phyloP scores from a whole-genome alignment of 2,329 filamentous ascomycete genomes.

The Coniochaeta sp. region DNA sequence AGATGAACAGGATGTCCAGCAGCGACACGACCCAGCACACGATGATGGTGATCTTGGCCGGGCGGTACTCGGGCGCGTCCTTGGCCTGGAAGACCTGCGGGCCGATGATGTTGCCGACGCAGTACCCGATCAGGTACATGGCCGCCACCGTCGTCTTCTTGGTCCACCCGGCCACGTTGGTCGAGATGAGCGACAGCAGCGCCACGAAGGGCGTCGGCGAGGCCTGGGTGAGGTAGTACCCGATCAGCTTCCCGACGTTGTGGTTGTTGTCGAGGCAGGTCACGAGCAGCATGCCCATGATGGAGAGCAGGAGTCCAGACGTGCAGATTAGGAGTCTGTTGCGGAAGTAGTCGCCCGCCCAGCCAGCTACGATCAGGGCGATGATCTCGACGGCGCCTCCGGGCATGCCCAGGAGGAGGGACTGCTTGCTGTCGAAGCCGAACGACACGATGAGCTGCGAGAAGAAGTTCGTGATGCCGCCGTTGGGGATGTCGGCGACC shows the following conservation, averaged over 20 bases:
- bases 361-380: conserved; percentile 21
- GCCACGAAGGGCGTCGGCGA: conserved; percentile 56
- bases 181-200: conserved; percentile 53
- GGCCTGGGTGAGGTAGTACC: conserved; percentile 58
- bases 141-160: conserved; percentile 53
- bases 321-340: conserved; percentile 50
- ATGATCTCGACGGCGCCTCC: conserved; percentile 54
- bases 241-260: conserved; percentile 50
- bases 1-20: conserved; percentile 51
- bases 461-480: conserved; percentile 27
- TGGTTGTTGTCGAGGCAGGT: conserved; percentile 51
- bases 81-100: conserved; percentile 49
- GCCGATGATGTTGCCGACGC: conserved; percentile 49
- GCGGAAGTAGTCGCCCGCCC: conserved; percentile 46
- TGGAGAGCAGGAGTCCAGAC: conserved; percentile 40
- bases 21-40: conserved; percentile 48
- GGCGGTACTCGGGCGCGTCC: conserved; percentile 52
- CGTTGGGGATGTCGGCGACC: conserved; percentile 28
- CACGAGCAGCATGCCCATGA: conserved; percentile 58
- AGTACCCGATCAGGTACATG: conserved; percentile 43
- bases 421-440: conserved; percentile 55
- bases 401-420: conserved; percentile 56
- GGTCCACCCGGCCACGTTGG: conserved; percentile 49
- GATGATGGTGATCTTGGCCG: conserved; percentile 56
- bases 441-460: conserved; percentile 41